Evolutionary conservation across 1,139 yeast species (phyloP), one percentile per base, ranked within the genome.

Genomic region (Entelexis paramagnoliae): DNA sequence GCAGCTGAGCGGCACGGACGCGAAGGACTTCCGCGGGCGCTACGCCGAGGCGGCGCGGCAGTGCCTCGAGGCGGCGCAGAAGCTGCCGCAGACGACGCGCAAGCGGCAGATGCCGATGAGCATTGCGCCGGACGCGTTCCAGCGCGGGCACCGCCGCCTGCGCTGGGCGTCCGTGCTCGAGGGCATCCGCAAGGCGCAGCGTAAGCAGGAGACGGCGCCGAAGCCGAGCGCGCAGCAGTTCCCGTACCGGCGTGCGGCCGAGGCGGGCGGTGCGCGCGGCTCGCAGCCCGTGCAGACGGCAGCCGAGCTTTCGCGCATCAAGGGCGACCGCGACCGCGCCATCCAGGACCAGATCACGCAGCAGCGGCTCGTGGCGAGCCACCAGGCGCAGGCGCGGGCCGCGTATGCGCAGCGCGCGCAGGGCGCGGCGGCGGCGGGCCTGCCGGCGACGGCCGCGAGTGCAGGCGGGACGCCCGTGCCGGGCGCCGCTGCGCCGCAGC

Each of bases 141-240:
- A 89, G 67, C 73, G 97, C 60, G 98, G 97, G 19, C 96, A 91
- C 63, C 72, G 86, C 55, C 74, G 94, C 51, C 72, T 91, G 54
- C 75, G 97, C 55, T 93, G 94, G 96, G 96, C 96, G 0, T 84
- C 95, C 48, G 83, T 91, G 87, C 86, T 91, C 72, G 98, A 93
- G 65, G 96, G 95, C 0, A 83, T 91, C 71, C 74, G 96, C 54
- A 89, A 88, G 67, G 75, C 83, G 58, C 87, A 89, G 83, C 79
- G 86, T 59, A 89, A 87, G 64, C 75, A 97, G 47, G 98, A 91
- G 65, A 78, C 72, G 61, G 73, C 75, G 14, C 80, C 83, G 5
- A 72, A 76, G 55, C 55, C 55, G 8, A 39, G 26, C 39, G 46
- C 22, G 34, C n/a, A 36, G 20, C 33, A 34, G 26, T 46, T 46